phyloP scores from a whole-genome alignment of 331 rosid species.

The Quercus lobata region DNA sequence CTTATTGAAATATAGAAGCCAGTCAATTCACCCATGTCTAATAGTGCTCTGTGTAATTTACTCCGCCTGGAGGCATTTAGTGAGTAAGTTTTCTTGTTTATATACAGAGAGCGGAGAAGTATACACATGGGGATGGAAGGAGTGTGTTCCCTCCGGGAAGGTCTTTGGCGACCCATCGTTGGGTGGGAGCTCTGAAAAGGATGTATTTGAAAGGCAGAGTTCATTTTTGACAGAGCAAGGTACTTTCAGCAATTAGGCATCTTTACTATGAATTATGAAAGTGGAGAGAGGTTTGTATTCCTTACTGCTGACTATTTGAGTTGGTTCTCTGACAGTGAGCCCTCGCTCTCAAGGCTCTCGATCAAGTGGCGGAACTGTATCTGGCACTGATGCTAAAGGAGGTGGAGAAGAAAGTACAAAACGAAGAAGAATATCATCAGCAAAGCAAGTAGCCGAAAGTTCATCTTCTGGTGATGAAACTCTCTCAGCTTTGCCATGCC shows the following conservation, averaged over 20 bases:
- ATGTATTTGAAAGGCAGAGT: slow-evolving; percentile 52
- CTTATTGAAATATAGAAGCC: neutral
- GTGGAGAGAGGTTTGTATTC: slow-evolving; percentile 12
- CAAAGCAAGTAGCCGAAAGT: slow-evolving; percentile 76
- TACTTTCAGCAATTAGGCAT: slow-evolving; percentile 31
- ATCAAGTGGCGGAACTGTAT: slow-evolving; percentile 44
- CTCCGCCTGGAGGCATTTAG: slow-evolving; percentile 1
- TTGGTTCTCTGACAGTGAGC: slow-evolving; percentile 53
- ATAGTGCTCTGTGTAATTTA: slow-evolving; percentile 2
- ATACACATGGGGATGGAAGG: slow-evolving; percentile 99
- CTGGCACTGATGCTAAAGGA: slow-evolving; percentile 35
- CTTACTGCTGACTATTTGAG: slow-evolving; percentile 28
- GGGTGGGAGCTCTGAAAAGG: slow-evolving; percentile 54
- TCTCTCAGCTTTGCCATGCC: slow-evolving; percentile 81
- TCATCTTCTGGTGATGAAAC: slow-evolving; percentile 72
- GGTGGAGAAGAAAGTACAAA: slow-evolving; percentile 79
- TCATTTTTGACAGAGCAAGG: slow-evolving; percentile 74
- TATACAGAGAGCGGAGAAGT: slow-evolving; percentile 78
- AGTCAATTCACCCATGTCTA: neutral
- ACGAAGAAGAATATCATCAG: slow-evolving; percentile 73
- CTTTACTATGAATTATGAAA: slow-evolving; percentile 19
- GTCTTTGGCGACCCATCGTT: slow-evolving; percentile 53
- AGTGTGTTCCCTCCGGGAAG: slow-evolving; percentile 97
- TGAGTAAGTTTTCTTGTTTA: slow-evolving; percentile 2
- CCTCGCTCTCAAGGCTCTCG: slow-evolving; percentile 63